Percentiles rank a stretch among this genome's conserved stretches.
phyloP scores from a whole-genome alignment of 2,329 filamentous ascomycete species.

The Ilyonectria robusta region DNA sequence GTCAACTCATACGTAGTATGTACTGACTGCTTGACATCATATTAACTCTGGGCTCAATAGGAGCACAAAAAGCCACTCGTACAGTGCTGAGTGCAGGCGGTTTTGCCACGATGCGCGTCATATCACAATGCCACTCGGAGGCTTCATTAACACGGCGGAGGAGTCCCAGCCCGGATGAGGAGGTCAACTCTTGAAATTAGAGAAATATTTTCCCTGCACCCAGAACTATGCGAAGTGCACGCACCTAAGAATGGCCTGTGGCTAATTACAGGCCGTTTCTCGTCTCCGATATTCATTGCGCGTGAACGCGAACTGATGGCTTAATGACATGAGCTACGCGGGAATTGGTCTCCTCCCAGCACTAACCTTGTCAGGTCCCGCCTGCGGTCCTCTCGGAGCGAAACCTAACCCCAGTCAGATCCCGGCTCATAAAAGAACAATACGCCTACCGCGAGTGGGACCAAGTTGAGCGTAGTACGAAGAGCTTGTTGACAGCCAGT shows the following conservation, averaged over 20 bases:
- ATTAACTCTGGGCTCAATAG: background rate
- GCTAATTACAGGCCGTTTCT: background rate
- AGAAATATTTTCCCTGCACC: background rate
- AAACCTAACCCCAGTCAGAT: constrained; percentile 34
- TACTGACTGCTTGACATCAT: background rate
- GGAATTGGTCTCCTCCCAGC: constrained; percentile 32
- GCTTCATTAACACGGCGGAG: background rate
- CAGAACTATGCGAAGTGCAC: background rate
- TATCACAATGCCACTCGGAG: background rate
- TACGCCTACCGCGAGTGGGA: constrained; percentile 9
- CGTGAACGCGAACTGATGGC: constrained; percentile 14
- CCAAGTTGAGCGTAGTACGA: background rate
- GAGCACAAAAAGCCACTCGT: background rate
- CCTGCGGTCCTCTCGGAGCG: constrained; percentile 37
- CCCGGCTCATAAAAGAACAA: constrained; percentile 30
- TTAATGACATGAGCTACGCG: constrained; percentile 6
- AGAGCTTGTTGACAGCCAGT: constrained; percentile 26
- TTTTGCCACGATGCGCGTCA: background rate
- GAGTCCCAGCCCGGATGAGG: background rate
- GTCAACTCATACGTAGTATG: background rate
- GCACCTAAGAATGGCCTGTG: background rate
- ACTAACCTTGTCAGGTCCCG: constrained; percentile 36
- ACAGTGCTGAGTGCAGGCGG: background rate
- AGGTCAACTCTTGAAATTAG: background rate
- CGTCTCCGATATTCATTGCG: background rate